These are phyloP conservation scores for Eragrostis tef DNA, from an alignment of 202 grass and related monocot species.

Conservation along the genomic window DNA sequence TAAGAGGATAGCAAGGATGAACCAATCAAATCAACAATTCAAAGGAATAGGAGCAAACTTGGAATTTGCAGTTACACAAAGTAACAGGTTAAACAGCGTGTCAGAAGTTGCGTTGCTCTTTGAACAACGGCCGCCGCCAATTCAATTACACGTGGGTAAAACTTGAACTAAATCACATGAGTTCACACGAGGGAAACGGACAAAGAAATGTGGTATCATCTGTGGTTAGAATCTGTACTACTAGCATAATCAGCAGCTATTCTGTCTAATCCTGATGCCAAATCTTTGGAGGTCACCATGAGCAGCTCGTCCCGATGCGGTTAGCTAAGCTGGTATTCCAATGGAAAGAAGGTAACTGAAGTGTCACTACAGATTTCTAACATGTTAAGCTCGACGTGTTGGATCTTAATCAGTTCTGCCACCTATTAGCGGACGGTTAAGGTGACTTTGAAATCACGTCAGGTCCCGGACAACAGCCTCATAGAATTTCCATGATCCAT, in stretches of 20 bases:
- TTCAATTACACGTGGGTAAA: conserved; percentile 37
- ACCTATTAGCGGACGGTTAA: not conserved
- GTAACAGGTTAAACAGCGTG: not conserved
- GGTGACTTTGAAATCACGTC: conserved; percentile 48
- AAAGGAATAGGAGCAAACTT: not conserved
- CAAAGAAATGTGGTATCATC: conserved; percentile 36
- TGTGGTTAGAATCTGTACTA: conserved; percentile 55
- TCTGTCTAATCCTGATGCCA: conserved; percentile 20
- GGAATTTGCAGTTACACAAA: not conserved
- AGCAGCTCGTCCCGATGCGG: conserved; percentile 21
- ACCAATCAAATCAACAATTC: not conserved
- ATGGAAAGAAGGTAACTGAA: conserved; percentile 19
- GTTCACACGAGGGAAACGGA: conserved; percentile 16
- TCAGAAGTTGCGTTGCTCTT: conserved; percentile 37
- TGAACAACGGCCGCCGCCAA: conserved; percentile 36
- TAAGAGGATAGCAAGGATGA: not conserved
- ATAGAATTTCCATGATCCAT: conserved; percentile 83
- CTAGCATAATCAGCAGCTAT: conserved; percentile 32
- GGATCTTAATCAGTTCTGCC: not conserved
- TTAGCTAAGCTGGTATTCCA: conserved; percentile 14
- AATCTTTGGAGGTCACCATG: not conserved
- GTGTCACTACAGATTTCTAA: not conserved
- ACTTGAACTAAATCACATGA: conserved; percentile 11
- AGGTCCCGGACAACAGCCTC: conserved; percentile 57
- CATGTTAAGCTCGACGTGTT: not conserved